Percentiles rank a stretch among this genome's conserved stretches.
phyloP scores from a whole-genome alignment of 2,329 filamentous ascomycete species.

The Penicillium psychrosexuale region DNA sequence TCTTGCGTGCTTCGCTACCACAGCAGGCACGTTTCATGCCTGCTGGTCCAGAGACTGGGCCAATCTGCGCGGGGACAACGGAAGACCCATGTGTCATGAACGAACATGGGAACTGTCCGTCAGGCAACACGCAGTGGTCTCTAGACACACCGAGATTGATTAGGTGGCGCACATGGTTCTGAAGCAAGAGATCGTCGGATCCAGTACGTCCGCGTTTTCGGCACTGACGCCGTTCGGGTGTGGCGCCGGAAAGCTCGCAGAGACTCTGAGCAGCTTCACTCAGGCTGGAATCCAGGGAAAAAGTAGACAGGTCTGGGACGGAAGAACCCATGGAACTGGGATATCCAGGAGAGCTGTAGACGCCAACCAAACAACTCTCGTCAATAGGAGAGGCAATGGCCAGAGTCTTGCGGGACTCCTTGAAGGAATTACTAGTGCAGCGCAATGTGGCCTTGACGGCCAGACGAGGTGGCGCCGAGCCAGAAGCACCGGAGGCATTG shows the following conservation, averaged over 20 bases:
- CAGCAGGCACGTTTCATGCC: slow-evolving; percentile 44
- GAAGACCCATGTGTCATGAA: slow-evolving; percentile 28
- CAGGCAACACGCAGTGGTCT: slow-evolving; percentile 30
- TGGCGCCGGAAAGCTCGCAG: slow-evolving; percentile 40
- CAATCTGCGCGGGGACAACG: slow-evolving; percentile 14
- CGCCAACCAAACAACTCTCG: slow-evolving; percentile 32
- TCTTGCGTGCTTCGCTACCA: slow-evolving; percentile 37
- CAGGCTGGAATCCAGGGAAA: slow-evolving; percentile 33
- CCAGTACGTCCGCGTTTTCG: slow-evolving; percentile 42
- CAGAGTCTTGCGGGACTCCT: slow-evolving; percentile 37
- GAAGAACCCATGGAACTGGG: slow-evolving; percentile 21
- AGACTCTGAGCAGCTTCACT: slow-evolving; percentile 43
- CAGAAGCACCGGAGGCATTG: slow-evolving; percentile 35
- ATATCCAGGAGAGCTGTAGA: slow-evolving; percentile 39
- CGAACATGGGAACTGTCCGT: slow-evolving; percentile 32
- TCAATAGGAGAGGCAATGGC: slow-evolving; percentile 40
- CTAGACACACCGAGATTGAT: slow-evolving; percentile 29
- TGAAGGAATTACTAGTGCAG: slow-evolving; percentile 38
- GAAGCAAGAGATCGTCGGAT: slow-evolving; percentile 39
- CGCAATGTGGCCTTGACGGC: slow-evolving; percentile 43
- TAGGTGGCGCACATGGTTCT: slow-evolving; percentile 40
- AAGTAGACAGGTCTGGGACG: slow-evolving; percentile 36
- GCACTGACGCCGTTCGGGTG: slow-evolving; percentile 27
- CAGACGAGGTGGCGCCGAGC: slow-evolving; percentile 31
- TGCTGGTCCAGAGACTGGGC: slow-evolving; percentile 34